Conservation (phyloP, 1,284 basidiomycete species). For the Farysia itapuensis region DNA sequence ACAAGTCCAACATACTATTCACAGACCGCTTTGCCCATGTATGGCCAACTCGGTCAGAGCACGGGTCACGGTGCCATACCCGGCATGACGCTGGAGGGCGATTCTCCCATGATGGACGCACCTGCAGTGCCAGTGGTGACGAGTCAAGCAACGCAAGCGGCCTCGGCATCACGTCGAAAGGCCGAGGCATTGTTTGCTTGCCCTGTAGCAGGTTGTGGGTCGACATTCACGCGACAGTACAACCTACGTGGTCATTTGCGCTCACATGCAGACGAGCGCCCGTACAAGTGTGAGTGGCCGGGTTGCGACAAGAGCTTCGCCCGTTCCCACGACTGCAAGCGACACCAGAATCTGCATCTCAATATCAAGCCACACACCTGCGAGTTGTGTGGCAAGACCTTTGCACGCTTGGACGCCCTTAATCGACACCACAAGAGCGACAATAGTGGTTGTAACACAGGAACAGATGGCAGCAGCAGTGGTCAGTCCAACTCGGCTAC, state of each 20-base stretch:
- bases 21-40: slow-evolving; percentile 20
- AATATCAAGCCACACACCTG: slow-evolving; percentile 83
- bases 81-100: not conserved
- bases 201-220: slow-evolving; percentile 90
- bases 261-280: slow-evolving; percentile 93
- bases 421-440: slow-evolving; percentile 64
- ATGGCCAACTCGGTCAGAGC: slow-evolving; percentile 4
- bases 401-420: slow-evolving; percentile 87
- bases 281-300: slow-evolving; percentile 88
- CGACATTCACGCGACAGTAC: slow-evolving; percentile 69
- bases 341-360: slow-evolving; percentile 67
- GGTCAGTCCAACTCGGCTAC: slow-evolving; percentile 23
- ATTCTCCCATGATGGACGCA: slow-evolving; percentile 1
- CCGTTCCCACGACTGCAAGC: slow-evolving; percentile 94
- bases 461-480: slow-evolving; percentile 17
- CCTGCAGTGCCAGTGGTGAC: slow-evolving; percentile 67
- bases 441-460: slow-evolving; percentile 31
- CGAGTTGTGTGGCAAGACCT: slow-evolving; percentile 88
- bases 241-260: slow-evolving; percentile 78
- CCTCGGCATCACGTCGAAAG: slow-evolving; percentile 80
- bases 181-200: slow-evolving; percentile 89
- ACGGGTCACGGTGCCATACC: not conserved
- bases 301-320: slow-evolving; percentile 93
- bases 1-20: slow-evolving; percentile 10
- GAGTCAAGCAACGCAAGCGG: slow-evolving; percentile 88